phyloP scores from a whole-genome alignment of 805 yeast genomes.

The Allodekkera sacchari region DNA sequence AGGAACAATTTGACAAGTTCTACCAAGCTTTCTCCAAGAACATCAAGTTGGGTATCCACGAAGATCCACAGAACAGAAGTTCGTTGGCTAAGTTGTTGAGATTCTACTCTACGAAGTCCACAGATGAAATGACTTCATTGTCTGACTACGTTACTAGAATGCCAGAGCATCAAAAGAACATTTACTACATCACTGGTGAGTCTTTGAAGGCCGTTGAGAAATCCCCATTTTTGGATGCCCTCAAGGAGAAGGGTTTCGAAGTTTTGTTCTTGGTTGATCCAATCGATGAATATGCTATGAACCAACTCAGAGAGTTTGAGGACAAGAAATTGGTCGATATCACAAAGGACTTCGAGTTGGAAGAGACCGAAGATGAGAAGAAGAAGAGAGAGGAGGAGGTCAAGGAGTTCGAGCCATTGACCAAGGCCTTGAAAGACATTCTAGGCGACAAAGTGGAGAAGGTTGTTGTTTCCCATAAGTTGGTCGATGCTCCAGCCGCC shows the following conservation, averaged over 20 bases:
- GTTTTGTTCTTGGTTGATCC: conserved; percentile 97
- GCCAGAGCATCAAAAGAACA: conserved; percentile 99
- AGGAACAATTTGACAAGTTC: conserved; percentile 97
- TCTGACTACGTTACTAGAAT: conserved; percentile 97
- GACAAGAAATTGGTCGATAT: conserved; percentile 98
- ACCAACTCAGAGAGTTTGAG: conserved; percentile 98
- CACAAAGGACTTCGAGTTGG: conserved; percentile 97
- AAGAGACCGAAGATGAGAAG: conserved; percentile 98
- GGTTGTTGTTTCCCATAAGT: conserved; percentile 95
- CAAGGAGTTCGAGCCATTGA: conserved; percentile 85
- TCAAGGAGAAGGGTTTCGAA: conserved; percentile 97
- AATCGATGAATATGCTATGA: conserved; percentile 98
- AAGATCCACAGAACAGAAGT: conserved; percentile 95
- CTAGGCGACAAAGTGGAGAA: conserved; percentile 99
- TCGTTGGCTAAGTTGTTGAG: conserved; percentile 94
- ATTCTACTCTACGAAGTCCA: conserved; percentile 92
- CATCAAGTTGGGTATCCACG: conserved; percentile 98
- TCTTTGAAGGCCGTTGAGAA: conserved; percentile 94
- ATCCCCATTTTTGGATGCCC: conserved; percentile 98
- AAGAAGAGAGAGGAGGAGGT: conserved; percentile 85
- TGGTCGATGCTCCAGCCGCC: conserved; percentile 99
- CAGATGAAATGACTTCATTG: conserved; percentile 90
- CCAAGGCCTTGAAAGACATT: conserved; percentile 93
- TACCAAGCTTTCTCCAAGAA: conserved; percentile 97
- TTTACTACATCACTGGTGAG: conserved; percentile 99